phyloP scores from a whole-genome alignment of 2,329 filamentous ascomycete species.

The Parafenestella ontariensis region DNA sequence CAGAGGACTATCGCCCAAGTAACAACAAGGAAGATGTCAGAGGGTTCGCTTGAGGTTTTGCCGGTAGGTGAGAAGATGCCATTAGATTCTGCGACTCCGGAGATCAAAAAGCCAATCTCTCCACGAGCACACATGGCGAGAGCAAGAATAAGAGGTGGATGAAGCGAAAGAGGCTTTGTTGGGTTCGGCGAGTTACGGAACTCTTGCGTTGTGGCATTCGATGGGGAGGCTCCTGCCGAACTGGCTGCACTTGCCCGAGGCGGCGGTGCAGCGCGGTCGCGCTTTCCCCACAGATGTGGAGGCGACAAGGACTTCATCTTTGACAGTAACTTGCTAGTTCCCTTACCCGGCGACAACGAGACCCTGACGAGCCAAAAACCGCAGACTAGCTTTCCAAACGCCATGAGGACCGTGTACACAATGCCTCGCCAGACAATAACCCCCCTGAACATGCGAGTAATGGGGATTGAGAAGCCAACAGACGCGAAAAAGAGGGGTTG shows the following conservation, averaged over 20 bases:
- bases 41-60: constrained; percentile 27
- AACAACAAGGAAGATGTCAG: constrained; percentile 60
- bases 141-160: constrained; percentile 71
- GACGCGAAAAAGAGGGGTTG: constrained; percentile 77
- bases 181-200: constrained; percentile 23
- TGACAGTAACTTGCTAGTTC: constrained; percentile 6
- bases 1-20: constrained; percentile 66
- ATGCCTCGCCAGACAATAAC: constrained; percentile 74
- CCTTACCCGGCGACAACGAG: constrained; percentile 24
- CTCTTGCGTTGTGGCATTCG: constrained; percentile 6
- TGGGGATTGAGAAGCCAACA: constrained; percentile 80
- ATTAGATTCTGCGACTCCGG: constrained; percentile 67
- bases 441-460: constrained; percentile 71
- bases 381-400: constrained; percentile 55
- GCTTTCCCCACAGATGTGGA: constrained; percentile 36
- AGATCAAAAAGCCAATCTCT: constrained; percentile 81
- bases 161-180: constrained; percentile 66
- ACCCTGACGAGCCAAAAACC: constrained; percentile 52
- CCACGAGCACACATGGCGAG: constrained; percentile 78
- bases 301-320: constrained; percentile 27
- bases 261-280: background rate
- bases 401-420: constrained; percentile 76
- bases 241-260: background rate
- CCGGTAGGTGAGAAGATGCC: constrained; percentile 53
- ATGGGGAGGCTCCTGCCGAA: background rate